phyloP scores from a whole-genome alignment of 257 asterid genomes.

The Ophiorrhiza pumila region DNA sequence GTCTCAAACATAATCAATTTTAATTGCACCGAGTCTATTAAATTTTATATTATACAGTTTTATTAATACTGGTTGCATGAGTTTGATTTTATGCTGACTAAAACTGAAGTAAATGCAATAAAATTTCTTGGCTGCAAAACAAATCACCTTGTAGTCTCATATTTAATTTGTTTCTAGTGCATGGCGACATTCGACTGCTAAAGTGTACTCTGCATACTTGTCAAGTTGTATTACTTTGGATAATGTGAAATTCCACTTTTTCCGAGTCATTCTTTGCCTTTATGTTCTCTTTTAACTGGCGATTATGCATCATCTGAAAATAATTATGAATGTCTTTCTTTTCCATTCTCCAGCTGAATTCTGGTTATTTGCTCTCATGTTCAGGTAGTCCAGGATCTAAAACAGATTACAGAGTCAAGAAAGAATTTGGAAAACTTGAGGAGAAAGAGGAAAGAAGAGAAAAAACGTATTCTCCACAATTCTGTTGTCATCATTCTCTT shows the following conservation, averaged over 20 bases:
- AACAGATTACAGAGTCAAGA: slow-evolving; percentile 34
- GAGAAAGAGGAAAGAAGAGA: slow-evolving; percentile 44
- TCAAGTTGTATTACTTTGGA: neutral
- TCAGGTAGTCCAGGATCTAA: slow-evolving; percentile 33
- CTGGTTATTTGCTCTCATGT: neutral
- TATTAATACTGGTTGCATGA: neutral
- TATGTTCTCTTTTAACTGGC: neutral
- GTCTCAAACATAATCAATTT: neutral
- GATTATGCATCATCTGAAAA: neutral
- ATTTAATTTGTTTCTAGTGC: neutral
- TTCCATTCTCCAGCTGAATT: neutral
- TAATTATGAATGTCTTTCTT: neutral
- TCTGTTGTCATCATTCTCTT: neutral
- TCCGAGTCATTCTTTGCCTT: neutral
- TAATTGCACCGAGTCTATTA: neutral
- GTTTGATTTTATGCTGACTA: neutral
- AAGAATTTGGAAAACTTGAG: slow-evolving; percentile 31
- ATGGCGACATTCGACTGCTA: neutral
- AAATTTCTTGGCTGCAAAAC: neutral
- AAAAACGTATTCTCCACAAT: slow-evolving; percentile 30
- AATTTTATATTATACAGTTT: neutral
- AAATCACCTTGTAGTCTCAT: neutral
- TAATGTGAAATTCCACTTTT: neutral
- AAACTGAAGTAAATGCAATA: neutral
- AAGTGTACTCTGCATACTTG: neutral